phyloP scores from a whole-genome alignment of 371 early-diverging fungal species.

The Mucor indicus region DNA sequence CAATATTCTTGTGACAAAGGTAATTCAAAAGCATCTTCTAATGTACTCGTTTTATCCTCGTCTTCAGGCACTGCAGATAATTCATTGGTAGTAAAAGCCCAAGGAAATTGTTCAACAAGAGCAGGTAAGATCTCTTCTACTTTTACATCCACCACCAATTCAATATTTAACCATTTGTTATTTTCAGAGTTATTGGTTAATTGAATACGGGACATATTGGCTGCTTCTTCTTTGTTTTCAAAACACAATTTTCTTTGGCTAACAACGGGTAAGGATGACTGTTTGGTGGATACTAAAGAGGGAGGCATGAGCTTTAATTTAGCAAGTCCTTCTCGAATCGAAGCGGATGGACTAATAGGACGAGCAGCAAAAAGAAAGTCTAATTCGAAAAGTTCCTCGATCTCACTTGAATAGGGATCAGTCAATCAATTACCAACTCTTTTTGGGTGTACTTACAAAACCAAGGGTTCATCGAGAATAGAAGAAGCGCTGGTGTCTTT shows the following conservation, averaged over 20 bases:
- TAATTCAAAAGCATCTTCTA: neutral
- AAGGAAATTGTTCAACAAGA: constrained; percentile 14
- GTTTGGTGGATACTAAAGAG: no score
- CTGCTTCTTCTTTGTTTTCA: constrained; percentile 1
- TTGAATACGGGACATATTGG: neutral
- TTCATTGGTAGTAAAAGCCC: constrained; percentile 7
- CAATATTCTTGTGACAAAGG: constrained; percentile 13
- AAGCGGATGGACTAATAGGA: no score
- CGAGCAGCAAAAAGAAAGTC: constrained; percentile 20
- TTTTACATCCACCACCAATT: constrained; percentile 19
- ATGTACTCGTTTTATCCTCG: neutral
- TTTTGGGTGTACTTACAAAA: constrained; percentile 4
- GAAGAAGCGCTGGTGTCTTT: constrained; percentile 8
- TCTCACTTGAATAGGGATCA: constrained; percentile 4
- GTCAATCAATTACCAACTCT: neutral
- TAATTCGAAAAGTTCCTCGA: constrained; percentile 19
- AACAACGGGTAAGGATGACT: constrained; percentile 12
- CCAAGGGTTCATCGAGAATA: constrained; percentile 13
- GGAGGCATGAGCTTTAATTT: no score
- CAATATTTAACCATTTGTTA: constrained; percentile 16
- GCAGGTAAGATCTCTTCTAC: constrained; percentile 15
- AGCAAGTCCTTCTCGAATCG: no score
- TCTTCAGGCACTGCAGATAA: neutral
- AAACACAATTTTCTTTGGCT: constrained; percentile 14
- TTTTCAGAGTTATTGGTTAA: no score